phyloP scores from a whole-genome alignment of 257 asterid genomes.

The Capsicum pubescens region DNA sequence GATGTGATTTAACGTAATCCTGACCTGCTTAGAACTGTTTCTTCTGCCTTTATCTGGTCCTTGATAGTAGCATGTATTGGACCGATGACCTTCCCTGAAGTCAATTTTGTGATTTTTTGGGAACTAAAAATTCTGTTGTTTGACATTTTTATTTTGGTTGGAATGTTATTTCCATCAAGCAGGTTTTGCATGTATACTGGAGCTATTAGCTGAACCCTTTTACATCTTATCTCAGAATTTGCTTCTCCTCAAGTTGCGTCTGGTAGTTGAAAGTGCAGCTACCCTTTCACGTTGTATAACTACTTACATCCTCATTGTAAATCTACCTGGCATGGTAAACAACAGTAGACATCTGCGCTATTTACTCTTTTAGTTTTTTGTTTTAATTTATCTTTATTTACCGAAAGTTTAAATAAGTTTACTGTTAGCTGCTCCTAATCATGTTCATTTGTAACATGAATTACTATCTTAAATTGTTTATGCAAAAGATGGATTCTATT shows the following conservation, averaged over 20 bases:
- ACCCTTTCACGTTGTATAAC: constrained; percentile 81
- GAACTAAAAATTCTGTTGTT: neutral
- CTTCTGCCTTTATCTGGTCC: constrained; percentile 20
- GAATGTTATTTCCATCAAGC: constrained; percentile 29
- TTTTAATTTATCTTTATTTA: constrained; percentile 17
- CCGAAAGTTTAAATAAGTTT: neutral
- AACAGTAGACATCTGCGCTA: neutral
- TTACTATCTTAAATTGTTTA: neutral
- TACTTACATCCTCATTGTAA: constrained; percentile 73
- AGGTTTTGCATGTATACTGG: constrained; percentile 95
- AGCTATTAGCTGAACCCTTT: constrained; percentile 92
- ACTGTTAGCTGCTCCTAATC: neutral
- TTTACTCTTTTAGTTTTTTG: neutral
- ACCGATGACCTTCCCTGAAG: neutral
- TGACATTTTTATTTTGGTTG: neutral
- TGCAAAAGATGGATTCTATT: constrained; percentile 6
- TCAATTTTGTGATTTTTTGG: constrained; percentile 5
- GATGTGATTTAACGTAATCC: constrained; percentile 5
- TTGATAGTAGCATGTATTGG: neutral
- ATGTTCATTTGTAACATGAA: constrained; percentile 13
- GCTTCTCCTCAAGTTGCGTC: constrained; percentile 83
- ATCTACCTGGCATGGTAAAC: constrained; percentile 67
- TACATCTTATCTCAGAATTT: constrained; percentile 89
- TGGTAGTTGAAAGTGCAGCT: constrained; percentile 77
- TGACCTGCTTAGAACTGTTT: neutral